Evolutionary conservation across 257 asterid genomes (phyloP), one percentile per base, ranked within the genome.

Genomic region (Fraxinus anomala): DNA sequence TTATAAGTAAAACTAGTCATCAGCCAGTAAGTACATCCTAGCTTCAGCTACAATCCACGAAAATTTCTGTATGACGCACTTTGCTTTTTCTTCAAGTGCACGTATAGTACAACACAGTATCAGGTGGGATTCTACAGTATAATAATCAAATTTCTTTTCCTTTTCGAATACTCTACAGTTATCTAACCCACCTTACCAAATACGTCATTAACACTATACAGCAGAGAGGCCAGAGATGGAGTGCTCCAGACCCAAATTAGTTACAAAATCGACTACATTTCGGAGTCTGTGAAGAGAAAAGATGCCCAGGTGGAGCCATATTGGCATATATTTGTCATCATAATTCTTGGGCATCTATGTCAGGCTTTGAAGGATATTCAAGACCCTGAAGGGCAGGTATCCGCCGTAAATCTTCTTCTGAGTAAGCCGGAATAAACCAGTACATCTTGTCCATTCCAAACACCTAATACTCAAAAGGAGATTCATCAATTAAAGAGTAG

Each of bases 371-470:
- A 37, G 94, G 94, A 81, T 88, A 88, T 76, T 88, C 91, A 77
- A 90, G 84, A 31, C 94, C 94, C n/a, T 85, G 90, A 70, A 90
- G 91, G 11, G 92, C 91, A 78, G 92, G 94, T 44, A 88, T 87
- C 78, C 92, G 78, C 51, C 90, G 85, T 37, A 90, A 68, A 85
- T 90, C 94, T 72, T 90, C 92, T 61, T 90, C 91, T 12, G 91
- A 83, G 82, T 88, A 89, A 77, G 84, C 81, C 3, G 94, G 94
- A 74, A 89, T 68, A 63, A 89, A 81, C 94, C 94, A 89, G 74
- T 89, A 88, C 37, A 80, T 75, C 76, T 78, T 86, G 86, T 89
- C 94, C 74, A 61, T 76, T 39, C 94, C 94, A 86, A 89, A 89
- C 72, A 89, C 94, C 94, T 90, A 72, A 36, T 54, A 54, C 75